These are phyloP conservation scores for Volutella citrinella DNA, from an alignment of 2,329 filamentous ascomycete species.

Conservation along the genomic window DNA sequence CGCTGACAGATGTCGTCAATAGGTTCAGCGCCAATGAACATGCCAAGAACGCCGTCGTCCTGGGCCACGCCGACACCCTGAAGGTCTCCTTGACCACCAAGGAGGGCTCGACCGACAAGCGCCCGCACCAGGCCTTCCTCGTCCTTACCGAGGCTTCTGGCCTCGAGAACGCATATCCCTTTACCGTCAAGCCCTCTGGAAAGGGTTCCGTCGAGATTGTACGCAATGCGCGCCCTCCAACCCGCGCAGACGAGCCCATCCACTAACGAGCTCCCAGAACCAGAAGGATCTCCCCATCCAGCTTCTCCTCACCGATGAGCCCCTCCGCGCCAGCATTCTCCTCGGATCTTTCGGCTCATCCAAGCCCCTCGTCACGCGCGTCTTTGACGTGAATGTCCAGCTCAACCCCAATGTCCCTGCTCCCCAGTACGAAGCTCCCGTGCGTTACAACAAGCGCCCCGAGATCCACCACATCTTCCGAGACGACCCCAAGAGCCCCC, in stretches of 20 bases:
- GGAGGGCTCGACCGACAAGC: slow-evolving; percentile 74
- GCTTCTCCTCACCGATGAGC: slow-evolving; percentile 64
- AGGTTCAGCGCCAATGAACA: slow-evolving; percentile 60
- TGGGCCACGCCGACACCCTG: slow-evolving; percentile 69
- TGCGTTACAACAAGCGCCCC: slow-evolving; percentile 78
- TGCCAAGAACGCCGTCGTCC: slow-evolving; percentile 59
- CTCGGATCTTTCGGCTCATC: slow-evolving; percentile 83
- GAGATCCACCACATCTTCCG: slow-evolving; percentile 94
- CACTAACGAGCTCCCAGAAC: slow-evolving; percentile 52
- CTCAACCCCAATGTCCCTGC: slow-evolving; percentile 60
- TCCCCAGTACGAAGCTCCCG: slow-evolving; percentile 60
- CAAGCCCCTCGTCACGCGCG: slow-evolving; percentile 61
- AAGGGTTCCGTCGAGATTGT: slow-evolving; percentile 86
- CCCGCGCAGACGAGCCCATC: slow-evolving; percentile 1
- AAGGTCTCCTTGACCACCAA: slow-evolving; percentile 80
- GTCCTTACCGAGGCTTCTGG: slow-evolving; percentile 74
- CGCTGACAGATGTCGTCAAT: slow-evolving; percentile 18
- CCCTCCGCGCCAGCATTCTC: slow-evolving; percentile 76
- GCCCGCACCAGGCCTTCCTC: slow-evolving; percentile 92
- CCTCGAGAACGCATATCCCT: slow-evolving; percentile 81
- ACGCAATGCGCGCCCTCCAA: slow-evolving; percentile 31
- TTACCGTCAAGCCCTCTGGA: slow-evolving; percentile 81
- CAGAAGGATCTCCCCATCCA: slow-evolving; percentile 87
- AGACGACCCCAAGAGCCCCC: slow-evolving; percentile 73
- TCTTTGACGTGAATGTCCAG: slow-evolving; percentile 70